A percentile compares a stretch with the other conserved stretches of the same genome.
These are phyloP conservation scores for Mycena citricolor DNA, from an alignment of 1,284 basidiomycete genomes.

Conservation along the genomic window DNA sequence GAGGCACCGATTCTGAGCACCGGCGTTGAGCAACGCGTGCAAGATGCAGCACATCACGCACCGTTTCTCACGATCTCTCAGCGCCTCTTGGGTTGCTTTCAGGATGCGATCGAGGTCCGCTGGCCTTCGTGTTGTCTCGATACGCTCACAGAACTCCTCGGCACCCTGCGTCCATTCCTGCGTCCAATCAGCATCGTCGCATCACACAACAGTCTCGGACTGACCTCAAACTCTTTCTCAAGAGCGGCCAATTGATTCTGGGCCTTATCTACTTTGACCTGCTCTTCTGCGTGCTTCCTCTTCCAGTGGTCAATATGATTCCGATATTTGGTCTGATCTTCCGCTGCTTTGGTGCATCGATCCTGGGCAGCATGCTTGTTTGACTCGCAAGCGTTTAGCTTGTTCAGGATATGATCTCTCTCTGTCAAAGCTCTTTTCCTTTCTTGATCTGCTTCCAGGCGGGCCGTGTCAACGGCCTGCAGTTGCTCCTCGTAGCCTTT, in stretches of 20 bases:
- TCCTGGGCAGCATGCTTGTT: too few species aligned
- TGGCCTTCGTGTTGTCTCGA: slow-evolving; percentile 56
- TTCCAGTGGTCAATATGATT: slow-evolving; percentile 44
- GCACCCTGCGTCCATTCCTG: slow-evolving; percentile 71
- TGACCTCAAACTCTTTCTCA: slow-evolving; percentile 60
- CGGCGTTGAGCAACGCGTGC: too few species aligned
- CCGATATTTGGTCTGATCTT: slow-evolving; percentile 48
- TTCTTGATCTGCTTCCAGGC: too few species aligned
- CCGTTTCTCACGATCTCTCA: slow-evolving; percentile 71
- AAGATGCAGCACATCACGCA: slow-evolving; percentile 35
- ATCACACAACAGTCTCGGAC: slow-evolving; percentile 23
- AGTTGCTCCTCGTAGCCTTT: too few species aligned
- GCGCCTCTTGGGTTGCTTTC: slow-evolving; percentile 61
- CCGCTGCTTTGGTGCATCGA: slow-evolving; percentile 46
- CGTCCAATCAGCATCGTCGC: too few species aligned
- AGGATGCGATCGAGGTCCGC: slow-evolving; percentile 61
- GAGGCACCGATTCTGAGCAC: slow-evolving; percentile 74
- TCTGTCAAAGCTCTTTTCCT: too few species aligned
- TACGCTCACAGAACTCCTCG: slow-evolving; percentile 57
- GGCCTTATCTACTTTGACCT: slow-evolving; percentile 39
- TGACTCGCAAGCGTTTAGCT: too few species aligned
- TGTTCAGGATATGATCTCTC: too few species aligned
- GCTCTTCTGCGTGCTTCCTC: slow-evolving; percentile 47
- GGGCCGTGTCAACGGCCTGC: too few species aligned
- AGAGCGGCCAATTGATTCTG: slow-evolving; percentile 48